These are phyloP conservation scores for Pulveroboletus ravenelii DNA, from an alignment of 768 basidiomycete genomes.

Conservation along the genomic window DNA sequence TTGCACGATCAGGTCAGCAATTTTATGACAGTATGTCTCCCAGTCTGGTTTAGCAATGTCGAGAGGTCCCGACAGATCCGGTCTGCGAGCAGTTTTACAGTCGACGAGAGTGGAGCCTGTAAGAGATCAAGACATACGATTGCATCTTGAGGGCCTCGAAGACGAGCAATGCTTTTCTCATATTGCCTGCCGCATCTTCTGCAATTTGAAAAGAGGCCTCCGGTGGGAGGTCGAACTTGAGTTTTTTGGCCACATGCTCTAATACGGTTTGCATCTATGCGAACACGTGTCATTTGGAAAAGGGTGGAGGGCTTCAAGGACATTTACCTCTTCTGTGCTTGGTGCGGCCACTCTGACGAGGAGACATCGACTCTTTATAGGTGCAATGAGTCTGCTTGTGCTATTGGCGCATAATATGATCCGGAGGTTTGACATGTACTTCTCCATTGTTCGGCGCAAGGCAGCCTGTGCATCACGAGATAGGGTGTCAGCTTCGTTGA, in stretches of 20 bases:
- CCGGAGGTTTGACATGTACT: constrained; percentile 97
- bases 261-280: constrained; percentile 78
- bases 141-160: constrained; percentile 97
- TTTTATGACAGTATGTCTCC: constrained; percentile 94
- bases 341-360: constrained; percentile 93
- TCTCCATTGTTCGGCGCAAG: constrained; percentile 96
- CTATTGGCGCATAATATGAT: constrained; percentile 96
- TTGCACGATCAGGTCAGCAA: constrained; percentile 82
- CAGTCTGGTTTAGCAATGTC: constrained; percentile 97
- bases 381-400: constrained; percentile 92
- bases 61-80: constrained; percentile 75
- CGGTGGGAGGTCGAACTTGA: constrained; percentile 75
- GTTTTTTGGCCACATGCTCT: constrained; percentile 71
- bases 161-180: constrained; percentile 91
- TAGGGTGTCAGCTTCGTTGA: constrained; percentile 95
- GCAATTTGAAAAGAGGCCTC: constrained; percentile 74
- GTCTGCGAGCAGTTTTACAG: constrained; percentile 38
- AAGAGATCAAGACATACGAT: constrained; percentile 51
- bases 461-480: constrained; percentile 97
- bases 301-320: neutral
- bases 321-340: constrained; percentile 61
- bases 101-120: neutral
- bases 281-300: neutral
- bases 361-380: constrained; percentile 93
- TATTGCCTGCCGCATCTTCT: constrained; percentile 79